Evolutionary conservation across 345 rosid genomes (phyloP), one percentile per base, ranked within the genome.

Genomic region (Turritis glabra): DNA sequence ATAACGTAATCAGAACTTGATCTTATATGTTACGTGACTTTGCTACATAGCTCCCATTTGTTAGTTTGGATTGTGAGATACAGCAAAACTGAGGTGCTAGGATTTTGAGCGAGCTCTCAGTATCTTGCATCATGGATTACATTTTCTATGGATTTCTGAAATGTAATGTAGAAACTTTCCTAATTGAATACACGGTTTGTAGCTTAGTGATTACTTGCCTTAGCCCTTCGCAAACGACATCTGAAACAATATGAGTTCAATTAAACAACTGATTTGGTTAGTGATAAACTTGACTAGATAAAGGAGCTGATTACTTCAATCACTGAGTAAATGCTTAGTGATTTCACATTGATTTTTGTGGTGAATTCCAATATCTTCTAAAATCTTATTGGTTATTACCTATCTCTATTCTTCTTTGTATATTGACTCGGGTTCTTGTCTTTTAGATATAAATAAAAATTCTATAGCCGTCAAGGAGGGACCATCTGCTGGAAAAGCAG

Each of bases 401-500:
- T 30, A 14, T 41, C 14, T 65, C 27, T 58, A 7, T 25, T 56
- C 19, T 19, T 56, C 17, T 40, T 48, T 71, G 25, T 56, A 13
- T 71, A 57, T 56, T 77, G 80, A 64, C 71, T 53, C 0, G 19
- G 64, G 30, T 33, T 48, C 44, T 71, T 38, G 77, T 57, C 22
- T 2, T 71, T 57, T 87, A 95, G 99, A 84, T 64, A 86, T 95
- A 84, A 92, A 72, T 52, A 83, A 54, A 78, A 80, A 87, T 56
- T 88, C 94, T 9, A 77, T 70, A 79, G 92, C 94, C 58, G 97
- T 90, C 23, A 95, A 88, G 78, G 91, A 92, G 64, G 99, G 98
- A 51, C 99, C 99, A 15, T 90, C 97, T 46, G 97, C 66, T 10
- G 99, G 98, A 41, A 89, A 86, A 83, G 94, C 99, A 35, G 97